Percentiles rank a stretch among this genome's conserved stretches.
Evolutionary conservation across 2,329 filamentous ascomycete genomes (phyloP).

Genomic region (Aspergillus sp.): DNA sequence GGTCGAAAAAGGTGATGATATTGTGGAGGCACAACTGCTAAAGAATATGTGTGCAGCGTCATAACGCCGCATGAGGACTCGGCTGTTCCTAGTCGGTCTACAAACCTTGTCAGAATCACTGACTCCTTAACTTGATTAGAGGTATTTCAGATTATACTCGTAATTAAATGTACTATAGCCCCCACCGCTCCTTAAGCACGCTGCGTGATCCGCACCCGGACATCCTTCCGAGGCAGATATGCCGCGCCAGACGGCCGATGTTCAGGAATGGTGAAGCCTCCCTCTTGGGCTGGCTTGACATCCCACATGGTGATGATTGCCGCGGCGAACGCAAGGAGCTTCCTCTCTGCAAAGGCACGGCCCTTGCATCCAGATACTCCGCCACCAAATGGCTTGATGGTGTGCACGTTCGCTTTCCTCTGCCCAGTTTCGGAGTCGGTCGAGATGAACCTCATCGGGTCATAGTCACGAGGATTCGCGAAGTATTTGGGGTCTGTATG

Average conservation of each 20-base stretch:
- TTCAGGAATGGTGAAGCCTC: constrained; percentile 55
- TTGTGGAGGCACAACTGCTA: too few species aligned
- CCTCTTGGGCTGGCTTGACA: constrained; percentile 50
- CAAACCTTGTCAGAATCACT: too few species aligned
- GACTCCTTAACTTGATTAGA: too few species aligned
- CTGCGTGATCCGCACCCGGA: constrained; percentile 57
- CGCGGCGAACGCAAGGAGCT: constrained; percentile 54
- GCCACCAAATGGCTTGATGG: constrained; percentile 53
- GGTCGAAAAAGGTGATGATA: too few species aligned
- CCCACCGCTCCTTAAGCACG: constrained; percentile 30
- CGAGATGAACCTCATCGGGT: constrained; percentile 52
- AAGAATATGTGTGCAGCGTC: too few species aligned
- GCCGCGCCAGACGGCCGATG: constrained; percentile 52
- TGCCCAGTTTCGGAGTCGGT: constrained; percentile 37
- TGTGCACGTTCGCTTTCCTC: constrained; percentile 41
- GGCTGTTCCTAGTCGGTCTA: too few species aligned
- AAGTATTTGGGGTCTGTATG: constrained; percentile 47
- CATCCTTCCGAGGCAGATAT: constrained; percentile 54
- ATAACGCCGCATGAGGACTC: too few species aligned
- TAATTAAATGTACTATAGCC: neutral
- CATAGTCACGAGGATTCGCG: constrained; percentile 45
- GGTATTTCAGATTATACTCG: too few species aligned
- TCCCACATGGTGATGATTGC: constrained; percentile 60
- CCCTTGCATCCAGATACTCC: constrained; percentile 55
- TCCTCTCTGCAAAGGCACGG: constrained; percentile 52